Conservation (phyloP, 192 early-diverging fungal genomes). For the Mortierella claussenii region DNA sequence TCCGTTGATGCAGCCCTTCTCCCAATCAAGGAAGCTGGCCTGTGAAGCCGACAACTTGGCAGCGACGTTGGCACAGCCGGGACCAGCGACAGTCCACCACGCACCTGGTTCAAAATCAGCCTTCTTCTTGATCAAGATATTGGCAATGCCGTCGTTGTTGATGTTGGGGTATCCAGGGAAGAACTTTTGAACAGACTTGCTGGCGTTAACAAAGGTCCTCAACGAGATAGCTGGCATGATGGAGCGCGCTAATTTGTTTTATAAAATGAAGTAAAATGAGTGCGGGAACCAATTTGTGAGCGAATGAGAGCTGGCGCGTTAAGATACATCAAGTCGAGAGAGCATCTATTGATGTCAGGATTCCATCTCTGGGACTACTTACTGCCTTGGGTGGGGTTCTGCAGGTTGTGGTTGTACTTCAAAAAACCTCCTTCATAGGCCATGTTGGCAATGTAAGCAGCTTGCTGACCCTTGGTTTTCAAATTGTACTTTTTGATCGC, state of each 20-base stretch:
- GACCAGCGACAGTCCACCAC: constrained; percentile 42
- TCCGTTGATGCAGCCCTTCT: constrained; percentile 37
- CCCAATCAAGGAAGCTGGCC: constrained; percentile 28
- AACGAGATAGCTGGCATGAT: constrained; percentile 46
- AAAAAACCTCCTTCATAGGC: constrained; percentile 42
- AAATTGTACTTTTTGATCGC: constrained; percentile 48
- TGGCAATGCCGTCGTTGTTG: constrained; percentile 26
- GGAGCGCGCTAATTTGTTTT: constrained; percentile 22
- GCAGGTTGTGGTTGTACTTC: constrained; percentile 41
- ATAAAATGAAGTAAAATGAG: background rate
- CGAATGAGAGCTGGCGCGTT: no score
- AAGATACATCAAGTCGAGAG: no score
- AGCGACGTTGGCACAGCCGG: constrained; percentile 23
- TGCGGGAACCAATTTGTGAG: no score
- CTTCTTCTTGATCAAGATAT: constrained; percentile 41
- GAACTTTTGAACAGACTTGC: constrained; percentile 45
- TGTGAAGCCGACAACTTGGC: constrained; percentile 8
- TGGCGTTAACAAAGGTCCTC: constrained; percentile 36
- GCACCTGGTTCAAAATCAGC: constrained; percentile 51
- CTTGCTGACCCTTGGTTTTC: constrained; percentile 42
- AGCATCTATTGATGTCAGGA: no score
- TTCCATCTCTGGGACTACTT: constrained; percentile 12
- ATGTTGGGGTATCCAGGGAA: constrained; percentile 30
- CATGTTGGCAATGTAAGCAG: constrained; percentile 51
- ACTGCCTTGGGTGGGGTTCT: constrained; percentile 34